Evolutionary conservation across 805 yeast genomes (phyloP), one percentile per base, ranked within the genome.

Genomic region (Yarrowia sp.): DNA sequence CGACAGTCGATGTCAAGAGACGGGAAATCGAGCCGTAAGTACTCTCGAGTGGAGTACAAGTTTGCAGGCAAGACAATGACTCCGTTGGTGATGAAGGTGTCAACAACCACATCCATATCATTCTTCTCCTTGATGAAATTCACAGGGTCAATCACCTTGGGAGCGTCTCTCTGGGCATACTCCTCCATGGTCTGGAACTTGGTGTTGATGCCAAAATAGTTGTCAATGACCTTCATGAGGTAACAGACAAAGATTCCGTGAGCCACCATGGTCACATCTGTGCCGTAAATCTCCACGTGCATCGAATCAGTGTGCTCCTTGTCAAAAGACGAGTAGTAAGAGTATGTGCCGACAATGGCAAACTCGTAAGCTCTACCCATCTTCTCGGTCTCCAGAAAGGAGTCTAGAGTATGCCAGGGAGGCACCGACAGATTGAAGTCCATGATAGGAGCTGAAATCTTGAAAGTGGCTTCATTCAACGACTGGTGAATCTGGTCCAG

Each of bases 171-270:
- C 38, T 46, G 55, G 10, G 55, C 66, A 71, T 87, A 93, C 75
- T 94, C 99, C 70, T 91, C 95, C 55, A 92, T 83, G 0, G 98
- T 95, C 71, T 85, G 87, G 75, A 95, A 95, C 72, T 87, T 91
- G n/a, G 85, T 82, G 69, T 84, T 82, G 53, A 91, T 95, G 2
- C 99, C 99, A 76, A 95, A 90, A 75, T 95, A 94, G 74, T 95
- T 95, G 74, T 91, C 97, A 56, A 88, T 84, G 58, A 95, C 81
- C 15, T 86, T 84, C 80, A 92, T 85, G 49, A 94, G 79, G 75
- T 90, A 92, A 70, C 88, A 85, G 8, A 92, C 81, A 9, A 92
- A 82, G 75, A 86, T 90, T 0, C 99, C 99, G 74, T 90, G 90
- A 53, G 89, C 85, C 58, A 88, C 83, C 46, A 95, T 74, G 0